A percentile compares a stretch with the other conserved stretches of the same genome.
phyloP scores from a whole-genome alignment of 257 asterid genomes.

The Solanum chiquidenum region DNA sequence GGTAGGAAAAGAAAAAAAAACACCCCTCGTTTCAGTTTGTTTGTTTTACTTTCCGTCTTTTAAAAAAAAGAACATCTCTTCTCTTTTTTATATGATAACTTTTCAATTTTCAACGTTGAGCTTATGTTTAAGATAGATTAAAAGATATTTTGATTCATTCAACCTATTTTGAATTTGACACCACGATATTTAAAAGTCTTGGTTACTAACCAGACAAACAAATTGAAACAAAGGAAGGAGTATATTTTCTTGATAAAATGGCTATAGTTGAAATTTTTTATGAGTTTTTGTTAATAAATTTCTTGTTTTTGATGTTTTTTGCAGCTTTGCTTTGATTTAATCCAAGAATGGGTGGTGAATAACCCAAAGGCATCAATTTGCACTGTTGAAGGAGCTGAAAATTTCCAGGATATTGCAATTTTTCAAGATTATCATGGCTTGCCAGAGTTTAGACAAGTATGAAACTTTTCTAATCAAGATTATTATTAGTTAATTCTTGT shows the following conservation, averaged over 20 bases:
- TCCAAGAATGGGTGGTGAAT: slow-evolving; percentile 42
- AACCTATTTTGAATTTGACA: no score
- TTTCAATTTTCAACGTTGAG: neutral
- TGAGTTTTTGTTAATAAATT: neutral
- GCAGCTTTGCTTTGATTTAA: slow-evolving; percentile 57
- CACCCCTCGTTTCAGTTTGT: neutral
- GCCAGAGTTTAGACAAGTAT: slow-evolving; percentile 67
- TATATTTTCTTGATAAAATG: neutral
- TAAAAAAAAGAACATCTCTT: no score
- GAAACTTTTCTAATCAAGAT: neutral
- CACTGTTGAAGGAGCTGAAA: slow-evolving; percentile 37
- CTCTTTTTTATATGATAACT: no score
- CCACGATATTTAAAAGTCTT: neutral
- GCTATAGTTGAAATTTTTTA: neutral
- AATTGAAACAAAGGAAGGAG: neutral
- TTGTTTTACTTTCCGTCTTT: neutral
- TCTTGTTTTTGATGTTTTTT: neutral
- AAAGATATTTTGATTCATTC: no score
- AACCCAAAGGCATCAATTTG: slow-evolving; percentile 62
- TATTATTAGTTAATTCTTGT: neutral
- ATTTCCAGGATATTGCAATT: slow-evolving; percentile 49
- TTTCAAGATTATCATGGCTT: slow-evolving; percentile 73
- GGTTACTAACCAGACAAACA: neutral
- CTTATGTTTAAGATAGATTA: no score
- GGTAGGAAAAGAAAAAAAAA: slow-evolving; percentile 12